Conservation (phyloP, 2,329 filamentous ascomycete genomes). For the Dactylellina haptotyla region DNA sequence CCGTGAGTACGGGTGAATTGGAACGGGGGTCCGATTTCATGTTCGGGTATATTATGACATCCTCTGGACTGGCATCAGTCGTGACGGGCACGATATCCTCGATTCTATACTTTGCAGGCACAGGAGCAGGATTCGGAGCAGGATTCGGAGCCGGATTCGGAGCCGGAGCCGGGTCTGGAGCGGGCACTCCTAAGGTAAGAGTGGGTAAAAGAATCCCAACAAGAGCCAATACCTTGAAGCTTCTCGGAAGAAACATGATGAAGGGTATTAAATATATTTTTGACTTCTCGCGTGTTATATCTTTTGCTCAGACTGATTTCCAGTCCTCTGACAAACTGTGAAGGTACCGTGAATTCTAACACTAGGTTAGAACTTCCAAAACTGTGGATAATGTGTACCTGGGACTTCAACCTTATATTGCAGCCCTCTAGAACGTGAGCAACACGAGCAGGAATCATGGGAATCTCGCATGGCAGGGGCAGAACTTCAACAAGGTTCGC, state of each 20-base stretch:
- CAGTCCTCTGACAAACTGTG: neutral
- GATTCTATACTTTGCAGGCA: constrained; percentile 10
- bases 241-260: neutral
- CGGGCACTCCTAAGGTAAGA: constrained; percentile 2
- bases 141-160: neutral
- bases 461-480: neutral
- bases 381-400: neutral
- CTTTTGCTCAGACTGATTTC: neutral
- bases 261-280: too few species aligned
- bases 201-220: neutral
- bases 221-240: neutral
- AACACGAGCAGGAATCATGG: constrained; percentile 16
- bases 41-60: constrained; percentile 5
- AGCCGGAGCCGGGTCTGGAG: neutral
- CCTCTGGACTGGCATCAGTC: neutral
- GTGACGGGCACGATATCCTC: constrained; percentile 22
- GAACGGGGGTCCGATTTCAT: constrained; percentile 23
- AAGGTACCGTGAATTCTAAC: neutral
- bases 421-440: neutral
- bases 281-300: neutral
- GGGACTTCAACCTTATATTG: constrained; percentile 23
- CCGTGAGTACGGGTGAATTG: constrained; percentile 1
- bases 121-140: neutral
- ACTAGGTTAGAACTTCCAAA: too few species aligned
- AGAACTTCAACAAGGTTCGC: constrained; percentile 28